Conservation (phyloP, 208 protist genomes). For the Trypanosoma scelopori region DNA sequence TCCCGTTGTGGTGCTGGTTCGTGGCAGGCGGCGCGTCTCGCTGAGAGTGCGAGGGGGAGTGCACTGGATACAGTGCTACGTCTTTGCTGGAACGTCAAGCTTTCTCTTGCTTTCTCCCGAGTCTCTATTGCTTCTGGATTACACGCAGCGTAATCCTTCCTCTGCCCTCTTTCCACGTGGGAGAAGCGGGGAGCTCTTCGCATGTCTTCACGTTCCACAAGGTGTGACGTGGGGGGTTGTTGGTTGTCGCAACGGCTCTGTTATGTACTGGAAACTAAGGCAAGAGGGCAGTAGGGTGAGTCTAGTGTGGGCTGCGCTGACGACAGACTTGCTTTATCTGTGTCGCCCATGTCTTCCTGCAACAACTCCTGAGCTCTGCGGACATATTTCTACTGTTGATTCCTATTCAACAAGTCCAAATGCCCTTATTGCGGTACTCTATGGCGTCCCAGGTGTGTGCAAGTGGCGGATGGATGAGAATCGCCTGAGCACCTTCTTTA, state of each 20-base stretch:
- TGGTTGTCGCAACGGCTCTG: conserved; percentile 56
- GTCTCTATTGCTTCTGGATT: conserved; percentile 65
- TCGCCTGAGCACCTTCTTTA: conserved; percentile 71
- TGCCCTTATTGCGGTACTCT: conserved; percentile 67
- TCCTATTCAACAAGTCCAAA: conserved; percentile 79
- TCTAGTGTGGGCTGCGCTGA: conserved; percentile 51
- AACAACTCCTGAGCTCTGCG: conserved; percentile 28
- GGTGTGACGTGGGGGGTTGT: conserved; percentile 74
- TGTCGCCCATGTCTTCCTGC: conserved; percentile 50
- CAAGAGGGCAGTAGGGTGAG: conserved; percentile 1
- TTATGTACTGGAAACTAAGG: conserved; percentile 72
- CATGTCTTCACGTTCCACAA: conserved; percentile 68
- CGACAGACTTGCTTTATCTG: conserved; percentile 52
- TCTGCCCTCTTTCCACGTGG: conserved; percentile 14
- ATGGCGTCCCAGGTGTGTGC: conserved; percentile 63
- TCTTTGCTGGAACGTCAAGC: conserved; percentile 77
- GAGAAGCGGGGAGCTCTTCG: conserved; percentile 33
- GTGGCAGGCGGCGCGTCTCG: conserved; percentile 53
- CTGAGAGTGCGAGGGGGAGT: conserved; percentile 49
- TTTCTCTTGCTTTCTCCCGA: conserved; percentile 79
- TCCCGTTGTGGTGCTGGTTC: conserved; percentile 62
- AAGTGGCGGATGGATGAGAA: conserved; percentile 85
- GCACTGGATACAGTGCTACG: conserved; percentile 69
- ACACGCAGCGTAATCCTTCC: conserved; percentile 38
- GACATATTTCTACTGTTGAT: conserved; percentile 69